Evolutionary conservation across 306 rosid genomes (phyloP).

Genomic region (Rosa multiflora): DNA sequence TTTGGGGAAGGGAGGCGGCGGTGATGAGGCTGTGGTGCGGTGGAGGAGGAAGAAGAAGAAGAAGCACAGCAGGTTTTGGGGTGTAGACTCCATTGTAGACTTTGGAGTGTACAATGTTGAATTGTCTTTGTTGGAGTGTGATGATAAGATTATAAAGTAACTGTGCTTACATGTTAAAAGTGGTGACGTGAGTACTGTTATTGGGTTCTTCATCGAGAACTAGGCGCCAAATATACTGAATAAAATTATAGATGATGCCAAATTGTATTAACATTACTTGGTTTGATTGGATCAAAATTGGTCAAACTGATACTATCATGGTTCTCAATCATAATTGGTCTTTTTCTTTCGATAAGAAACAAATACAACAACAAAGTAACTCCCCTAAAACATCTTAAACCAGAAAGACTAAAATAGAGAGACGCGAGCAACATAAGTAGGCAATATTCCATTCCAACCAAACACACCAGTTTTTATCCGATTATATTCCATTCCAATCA

Average conservation of each 20-base stretch:
- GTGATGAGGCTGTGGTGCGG: background rate
- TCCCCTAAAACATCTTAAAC: too few relatives aligned
- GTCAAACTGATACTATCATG: too few relatives aligned
- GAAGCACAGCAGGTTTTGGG: background rate
- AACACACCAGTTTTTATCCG: too few relatives aligned
- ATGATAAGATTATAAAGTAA: background rate
- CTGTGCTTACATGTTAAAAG: background rate
- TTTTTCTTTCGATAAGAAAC: too few relatives aligned
- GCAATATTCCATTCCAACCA: too few relatives aligned
- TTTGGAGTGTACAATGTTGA: background rate
- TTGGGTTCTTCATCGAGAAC: background rate
- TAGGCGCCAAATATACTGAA: background rate
- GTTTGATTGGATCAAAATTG: background rate
- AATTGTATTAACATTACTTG: background rate
- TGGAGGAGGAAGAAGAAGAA: background rate
- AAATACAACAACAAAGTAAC: too few relatives aligned
- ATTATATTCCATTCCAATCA: too few relatives aligned
- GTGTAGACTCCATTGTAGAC: slow-evolving; percentile 24
- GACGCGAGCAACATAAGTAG: too few relatives aligned
- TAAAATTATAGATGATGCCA: background rate
- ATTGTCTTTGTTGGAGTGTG: background rate
- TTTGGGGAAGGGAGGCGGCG: slow-evolving; percentile 38
- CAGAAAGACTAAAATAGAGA: too few relatives aligned
- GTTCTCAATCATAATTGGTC: too few relatives aligned
- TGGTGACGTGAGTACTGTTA: background rate